These are phyloP conservation scores for Pyracantha coccinea DNA, from an alignment of 331 rosid species.

Conservation along the genomic window DNA sequence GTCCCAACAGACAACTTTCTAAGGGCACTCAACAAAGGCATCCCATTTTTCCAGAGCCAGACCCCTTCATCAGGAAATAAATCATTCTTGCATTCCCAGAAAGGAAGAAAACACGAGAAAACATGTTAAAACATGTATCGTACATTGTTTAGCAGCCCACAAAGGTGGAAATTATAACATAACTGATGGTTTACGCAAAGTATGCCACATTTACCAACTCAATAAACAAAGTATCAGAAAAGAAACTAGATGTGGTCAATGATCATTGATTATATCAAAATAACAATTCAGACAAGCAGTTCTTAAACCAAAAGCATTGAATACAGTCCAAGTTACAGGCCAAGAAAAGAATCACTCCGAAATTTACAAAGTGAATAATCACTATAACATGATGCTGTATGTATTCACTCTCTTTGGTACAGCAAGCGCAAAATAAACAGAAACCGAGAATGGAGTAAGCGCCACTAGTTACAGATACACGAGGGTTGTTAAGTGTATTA, in stretches of 20 bases:
- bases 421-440: neutral
- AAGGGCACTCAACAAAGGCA: constrained; percentile 84
- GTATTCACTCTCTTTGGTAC: too few relatives aligned
- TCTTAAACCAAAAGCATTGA: neutral
- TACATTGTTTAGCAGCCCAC: neutral
- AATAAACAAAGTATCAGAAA: neutral
- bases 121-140: neutral
- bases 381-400: neutral
- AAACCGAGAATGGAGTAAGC: neutral
- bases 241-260: neutral
- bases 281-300: neutral
- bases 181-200: neutral
- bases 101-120: neutral
- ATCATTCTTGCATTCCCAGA: constrained; percentile 68
- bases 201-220: neutral
- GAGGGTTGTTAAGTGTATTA: neutral
- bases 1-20: constrained; percentile 83
- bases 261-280: neutral
- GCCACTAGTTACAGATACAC: neutral
- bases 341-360: neutral
- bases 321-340: neutral
- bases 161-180: constrained; percentile 5
- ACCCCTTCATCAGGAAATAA: constrained; percentile 87
- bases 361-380: neutral
- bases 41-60: constrained; percentile 85